Conservation (phyloP, 139 green algal genomes). For the Closterium sp. region DNA sequence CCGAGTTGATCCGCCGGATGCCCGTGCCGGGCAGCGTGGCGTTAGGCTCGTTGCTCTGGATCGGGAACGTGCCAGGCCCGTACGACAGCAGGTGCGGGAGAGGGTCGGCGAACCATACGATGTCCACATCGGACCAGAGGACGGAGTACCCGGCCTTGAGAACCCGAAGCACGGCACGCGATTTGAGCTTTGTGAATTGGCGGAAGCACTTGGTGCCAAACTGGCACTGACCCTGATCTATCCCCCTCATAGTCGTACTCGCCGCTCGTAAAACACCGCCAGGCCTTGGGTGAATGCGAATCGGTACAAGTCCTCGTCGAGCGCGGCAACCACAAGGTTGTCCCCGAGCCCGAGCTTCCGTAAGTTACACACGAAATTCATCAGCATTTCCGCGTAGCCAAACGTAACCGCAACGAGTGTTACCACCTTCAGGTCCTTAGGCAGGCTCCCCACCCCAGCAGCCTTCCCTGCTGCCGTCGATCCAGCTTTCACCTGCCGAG, state of each 20-base stretch:
- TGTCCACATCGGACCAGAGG: constrained; percentile 36
- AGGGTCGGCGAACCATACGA: constrained; percentile 32
- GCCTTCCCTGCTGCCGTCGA: no score
- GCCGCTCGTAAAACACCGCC: constrained; percentile 25
- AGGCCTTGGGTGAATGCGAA: constrained; percentile 38
- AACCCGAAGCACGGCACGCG: constrained; percentile 14
- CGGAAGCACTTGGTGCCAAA: constrained; percentile 38
- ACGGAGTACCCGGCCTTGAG: constrained; percentile 25
- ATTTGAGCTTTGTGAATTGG: constrained; percentile 43
- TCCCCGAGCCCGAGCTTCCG: constrained; percentile 8
- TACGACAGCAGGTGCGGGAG: constrained; percentile 9
- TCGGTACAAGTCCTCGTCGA: constrained; percentile 26
- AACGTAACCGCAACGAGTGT: constrained; percentile 23
- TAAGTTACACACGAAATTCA: constrained; percentile 34
- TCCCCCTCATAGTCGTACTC: no score
- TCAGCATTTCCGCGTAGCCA: constrained; percentile 38
- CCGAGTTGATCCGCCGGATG: constrained; percentile 34
- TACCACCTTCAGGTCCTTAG: constrained; percentile 15
- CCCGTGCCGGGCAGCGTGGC: constrained; percentile 2
- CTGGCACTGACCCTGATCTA: not conserved
- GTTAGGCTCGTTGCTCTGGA: constrained; percentile 42
- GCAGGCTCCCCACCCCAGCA: no score
- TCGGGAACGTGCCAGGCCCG: constrained; percentile 17
- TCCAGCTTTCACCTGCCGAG: no score
- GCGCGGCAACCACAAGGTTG: constrained; percentile 19